Evolutionary conservation across 225 moss, liverwort and hornwort species (phyloP).

Genomic region (Pseudisothecium myosuroides): DNA sequence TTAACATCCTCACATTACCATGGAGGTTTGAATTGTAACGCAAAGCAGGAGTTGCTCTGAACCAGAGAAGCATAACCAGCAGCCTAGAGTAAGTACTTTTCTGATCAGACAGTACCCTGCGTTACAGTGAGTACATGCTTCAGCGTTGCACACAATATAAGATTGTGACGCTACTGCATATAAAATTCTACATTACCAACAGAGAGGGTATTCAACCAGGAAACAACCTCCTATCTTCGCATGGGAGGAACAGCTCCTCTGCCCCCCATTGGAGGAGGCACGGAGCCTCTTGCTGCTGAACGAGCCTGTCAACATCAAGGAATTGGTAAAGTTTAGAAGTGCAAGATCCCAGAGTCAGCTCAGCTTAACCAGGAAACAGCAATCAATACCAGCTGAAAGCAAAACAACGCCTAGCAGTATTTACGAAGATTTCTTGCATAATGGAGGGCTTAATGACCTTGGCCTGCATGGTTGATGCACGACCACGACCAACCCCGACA

Average conservation of each 20-base stretch:
- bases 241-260: constrained; percentile 39
- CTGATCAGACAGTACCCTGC: neutral
- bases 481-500: constrained; percentile 50
- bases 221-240: constrained; percentile 23
- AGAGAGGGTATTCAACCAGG: neutral
- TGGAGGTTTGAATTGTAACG: neutral
- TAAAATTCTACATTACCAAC: neutral
- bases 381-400: neutral
- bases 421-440: neutral
- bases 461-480: constrained; percentile 43
- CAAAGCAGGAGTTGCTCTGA: neutral
- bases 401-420: neutral
- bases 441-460: constrained; percentile 23
- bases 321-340: neutral
- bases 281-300: constrained; percentile 44
- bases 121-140: neutral
- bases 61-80: neutral
- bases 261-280: constrained; percentile 43
- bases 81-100: neutral
- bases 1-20: neutral
- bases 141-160: neutral
- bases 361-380: neutral
- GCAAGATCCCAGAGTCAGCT: neutral
- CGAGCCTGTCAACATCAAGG: constrained; percentile 27
- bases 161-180: neutral